Conservation (phyloP, 2,329 filamentous ascomycete genomes). For the Cytospora paraplurivora region DNA sequence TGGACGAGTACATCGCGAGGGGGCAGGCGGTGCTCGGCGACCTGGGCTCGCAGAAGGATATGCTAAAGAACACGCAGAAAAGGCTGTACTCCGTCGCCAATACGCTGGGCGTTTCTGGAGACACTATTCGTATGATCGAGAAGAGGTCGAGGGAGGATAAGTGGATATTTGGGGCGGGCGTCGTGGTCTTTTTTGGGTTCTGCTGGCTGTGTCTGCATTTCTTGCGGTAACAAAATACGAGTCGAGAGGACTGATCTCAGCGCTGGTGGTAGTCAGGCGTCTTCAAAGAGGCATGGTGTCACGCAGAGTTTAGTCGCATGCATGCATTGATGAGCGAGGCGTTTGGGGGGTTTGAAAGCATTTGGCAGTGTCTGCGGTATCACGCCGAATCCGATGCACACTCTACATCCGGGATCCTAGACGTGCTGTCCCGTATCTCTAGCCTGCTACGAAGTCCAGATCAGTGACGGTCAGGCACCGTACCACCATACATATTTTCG, state of each 20-base stretch:
- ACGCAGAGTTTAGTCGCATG: conserved; percentile 1
- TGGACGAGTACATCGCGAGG: conserved; percentile 92
- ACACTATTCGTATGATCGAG: conserved; percentile 97
- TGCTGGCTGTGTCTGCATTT: conserved; percentile 90
- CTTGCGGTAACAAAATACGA: conserved; percentile 59
- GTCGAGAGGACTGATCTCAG: background rate
- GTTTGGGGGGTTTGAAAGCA: conserved; percentile 15
- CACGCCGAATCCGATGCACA: background rate
- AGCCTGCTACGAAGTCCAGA: background rate
- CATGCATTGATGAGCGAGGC: conserved; percentile 28
- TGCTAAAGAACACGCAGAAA: conserved; percentile 92
- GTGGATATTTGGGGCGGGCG: conserved; percentile 93
- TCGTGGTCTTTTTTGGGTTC: conserved; percentile 84
- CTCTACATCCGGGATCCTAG: background rate
- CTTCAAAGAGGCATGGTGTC: background rate
- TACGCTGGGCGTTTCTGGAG: conserved; percentile 88
- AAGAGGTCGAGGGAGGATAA: conserved; percentile 90
- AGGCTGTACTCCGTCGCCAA: conserved; percentile 91
- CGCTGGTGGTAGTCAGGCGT: background rate
- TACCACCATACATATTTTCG: background rate
- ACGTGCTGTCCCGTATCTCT: background rate
- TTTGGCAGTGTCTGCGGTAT: conserved; percentile 1
- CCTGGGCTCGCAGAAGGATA: conserved; percentile 85
- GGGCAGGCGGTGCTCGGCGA: conserved; percentile 90
- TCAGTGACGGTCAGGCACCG: background rate